phyloP scores from a whole-genome alignment of 2,329 filamentous ascomycete species.

The Talaromyces verruculosus region DNA sequence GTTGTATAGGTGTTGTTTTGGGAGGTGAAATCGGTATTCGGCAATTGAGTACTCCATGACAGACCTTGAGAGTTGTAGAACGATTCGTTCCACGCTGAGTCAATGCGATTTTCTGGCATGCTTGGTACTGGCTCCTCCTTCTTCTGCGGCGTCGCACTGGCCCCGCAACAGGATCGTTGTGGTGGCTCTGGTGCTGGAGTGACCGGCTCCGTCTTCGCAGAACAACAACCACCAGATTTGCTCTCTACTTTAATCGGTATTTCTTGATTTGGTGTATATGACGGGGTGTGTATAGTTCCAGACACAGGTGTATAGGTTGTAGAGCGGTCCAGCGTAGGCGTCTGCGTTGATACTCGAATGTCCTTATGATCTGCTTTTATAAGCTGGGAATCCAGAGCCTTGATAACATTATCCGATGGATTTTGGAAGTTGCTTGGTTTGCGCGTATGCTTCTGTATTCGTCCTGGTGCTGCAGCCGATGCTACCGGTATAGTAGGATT shows the following conservation, averaged over 20 bases:
- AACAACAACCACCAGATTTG: conserved; percentile 29
- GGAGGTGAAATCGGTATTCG: conserved; percentile 22
- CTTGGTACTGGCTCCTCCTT: background rate
- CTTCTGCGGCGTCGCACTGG: conserved; percentile 14
- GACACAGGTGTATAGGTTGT: background rate
- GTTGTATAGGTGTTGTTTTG: conserved; percentile 25
- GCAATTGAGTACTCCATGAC: conserved; percentile 6
- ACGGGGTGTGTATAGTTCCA: background rate
- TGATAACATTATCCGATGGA: conserved; percentile 36
- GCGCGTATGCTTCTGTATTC: conserved; percentile 38
- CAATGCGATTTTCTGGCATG: background rate
- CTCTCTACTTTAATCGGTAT: background rate
- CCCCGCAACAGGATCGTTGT: conserved; percentile 34
- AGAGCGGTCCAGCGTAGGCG: conserved; percentile 20
- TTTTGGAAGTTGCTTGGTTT: conserved; percentile 37
- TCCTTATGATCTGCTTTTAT: conserved; percentile 7
- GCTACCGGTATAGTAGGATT: conserved; percentile 13
- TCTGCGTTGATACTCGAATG: conserved; percentile 28
- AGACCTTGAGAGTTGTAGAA: background rate
- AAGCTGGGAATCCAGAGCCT: conserved; percentile 31
- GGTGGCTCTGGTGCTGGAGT: conserved; percentile 19
- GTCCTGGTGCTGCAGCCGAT: conserved; percentile 30
- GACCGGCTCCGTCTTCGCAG: conserved; percentile 23
- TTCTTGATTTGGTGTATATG: background rate
- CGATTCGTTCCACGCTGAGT: background rate